phyloP scores from a whole-genome alignment of 129 eudicot species.

The Gnaphalium uliginosum region DNA sequence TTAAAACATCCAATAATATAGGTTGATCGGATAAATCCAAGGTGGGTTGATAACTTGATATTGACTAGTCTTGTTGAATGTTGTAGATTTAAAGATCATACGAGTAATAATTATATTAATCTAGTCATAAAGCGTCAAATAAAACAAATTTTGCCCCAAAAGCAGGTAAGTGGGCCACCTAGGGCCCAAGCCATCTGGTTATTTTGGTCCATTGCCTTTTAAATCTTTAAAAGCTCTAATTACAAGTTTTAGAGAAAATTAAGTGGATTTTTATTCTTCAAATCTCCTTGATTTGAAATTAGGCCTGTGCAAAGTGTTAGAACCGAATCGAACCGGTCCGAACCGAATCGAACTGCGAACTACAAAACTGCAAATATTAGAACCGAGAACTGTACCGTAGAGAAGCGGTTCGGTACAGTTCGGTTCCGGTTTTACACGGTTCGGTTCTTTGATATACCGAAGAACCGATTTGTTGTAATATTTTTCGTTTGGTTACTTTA shows the following conservation, averaged over 20 bases:
- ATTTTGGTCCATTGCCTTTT: not conserved
- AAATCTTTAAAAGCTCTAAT: not conserved
- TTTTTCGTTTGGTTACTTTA: too few species aligned
- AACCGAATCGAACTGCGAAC: too few species aligned
- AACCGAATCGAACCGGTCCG: too few species aligned
- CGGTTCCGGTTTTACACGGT: too few species aligned
- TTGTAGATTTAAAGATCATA: not conserved
- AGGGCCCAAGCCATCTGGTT: not conserved
- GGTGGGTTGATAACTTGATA: not conserved
- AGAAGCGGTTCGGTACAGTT: too few species aligned
- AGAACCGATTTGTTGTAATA: too few species aligned
- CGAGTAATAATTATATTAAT: too few species aligned
- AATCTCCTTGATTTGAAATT: too few species aligned
- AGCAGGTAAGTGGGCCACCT: not conserved
- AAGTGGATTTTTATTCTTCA: not conserved
- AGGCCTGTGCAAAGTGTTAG: too few species aligned
- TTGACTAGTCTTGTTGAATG: not conserved
- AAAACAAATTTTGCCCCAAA: not conserved
- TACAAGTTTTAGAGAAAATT: not conserved
- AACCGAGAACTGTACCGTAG: too few species aligned
- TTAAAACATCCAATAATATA: not conserved
- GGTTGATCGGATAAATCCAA: not conserved
- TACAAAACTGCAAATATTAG: too few species aligned
- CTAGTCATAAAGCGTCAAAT: not conserved
- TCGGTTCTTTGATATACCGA: too few species aligned